A percentile compares a stretch with the other conserved stretches of the same genome.
Evolutionary conservation across 768 basidiomycete species (phyloP).

Genomic region (Mrakia frigida): DNA sequence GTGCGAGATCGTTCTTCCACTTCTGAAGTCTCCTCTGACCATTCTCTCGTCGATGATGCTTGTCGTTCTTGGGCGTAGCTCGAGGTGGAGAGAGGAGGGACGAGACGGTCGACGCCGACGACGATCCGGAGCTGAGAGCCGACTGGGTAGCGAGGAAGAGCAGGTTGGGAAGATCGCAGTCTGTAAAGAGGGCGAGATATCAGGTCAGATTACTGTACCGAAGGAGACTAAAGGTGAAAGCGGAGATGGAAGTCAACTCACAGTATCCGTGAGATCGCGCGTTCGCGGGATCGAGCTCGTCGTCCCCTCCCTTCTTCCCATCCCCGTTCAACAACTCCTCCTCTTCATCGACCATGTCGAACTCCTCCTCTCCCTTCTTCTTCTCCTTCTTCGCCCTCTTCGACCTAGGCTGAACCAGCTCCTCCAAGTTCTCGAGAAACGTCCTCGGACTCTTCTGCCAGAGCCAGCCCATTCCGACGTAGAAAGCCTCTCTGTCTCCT

Average conservation of each 20-base stretch:
- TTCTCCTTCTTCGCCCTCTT: not conserved
- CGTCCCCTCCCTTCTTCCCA: not conserved
- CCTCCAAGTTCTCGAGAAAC: not conserved
- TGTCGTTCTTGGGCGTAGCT: not conserved
- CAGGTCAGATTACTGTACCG: not conserved
- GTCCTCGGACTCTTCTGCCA: not conserved
- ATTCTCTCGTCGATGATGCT: not conserved
- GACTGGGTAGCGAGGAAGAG: not conserved
- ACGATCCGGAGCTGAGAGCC: not conserved
- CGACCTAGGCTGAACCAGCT: not conserved
- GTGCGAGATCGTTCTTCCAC: not conserved
- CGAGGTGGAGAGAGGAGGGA: not conserved
- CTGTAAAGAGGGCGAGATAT: not conserved
- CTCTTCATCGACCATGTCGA: not conserved
- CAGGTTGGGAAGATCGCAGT: not conserved
- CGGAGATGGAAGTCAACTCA: not conserved
- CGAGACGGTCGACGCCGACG: not conserved
- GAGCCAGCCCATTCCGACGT: not conserved
- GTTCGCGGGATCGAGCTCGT: not conserved
- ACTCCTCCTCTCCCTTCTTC: not conserved
- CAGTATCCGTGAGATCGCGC: not conserved
- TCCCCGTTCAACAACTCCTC: not conserved
- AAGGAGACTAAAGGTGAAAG: not conserved
- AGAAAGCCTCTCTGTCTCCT: not conserved
- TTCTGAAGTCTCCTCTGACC: not conserved